Evolutionary conservation across 2,329 filamentous ascomycete genomes (phyloP).

Genomic region (Emergomyces africanus): DNA sequence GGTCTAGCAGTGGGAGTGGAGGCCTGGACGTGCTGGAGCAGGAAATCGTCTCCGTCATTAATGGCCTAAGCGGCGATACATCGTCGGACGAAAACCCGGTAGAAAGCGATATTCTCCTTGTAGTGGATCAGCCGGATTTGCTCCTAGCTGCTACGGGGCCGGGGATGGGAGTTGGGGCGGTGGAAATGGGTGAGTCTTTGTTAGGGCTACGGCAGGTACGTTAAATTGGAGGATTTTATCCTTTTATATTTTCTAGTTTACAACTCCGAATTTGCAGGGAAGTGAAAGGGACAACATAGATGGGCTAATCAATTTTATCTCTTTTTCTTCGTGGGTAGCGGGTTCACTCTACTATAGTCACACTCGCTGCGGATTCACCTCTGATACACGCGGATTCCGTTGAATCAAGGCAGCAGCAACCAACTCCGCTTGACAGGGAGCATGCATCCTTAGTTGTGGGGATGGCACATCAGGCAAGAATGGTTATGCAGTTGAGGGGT

Average conservation of each 20-base stretch:
- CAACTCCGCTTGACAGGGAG: constrained; percentile 56
- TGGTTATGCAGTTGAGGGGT: constrained; percentile 57
- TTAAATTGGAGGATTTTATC: constrained; percentile 10
- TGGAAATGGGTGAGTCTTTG: constrained; percentile 43
- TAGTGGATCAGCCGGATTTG: constrained; percentile 55
- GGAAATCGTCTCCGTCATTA: constrained; percentile 22
- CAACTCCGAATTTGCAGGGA: background rate
- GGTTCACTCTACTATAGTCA: constrained; percentile 53
- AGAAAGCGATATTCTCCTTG: constrained; percentile 36
- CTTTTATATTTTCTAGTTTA: background rate
- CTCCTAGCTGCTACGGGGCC: constrained; percentile 47
- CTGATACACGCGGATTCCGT: constrained; percentile 41
- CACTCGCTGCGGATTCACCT: constrained; percentile 60
- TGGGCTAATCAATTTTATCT: background rate
- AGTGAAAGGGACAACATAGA: no score
- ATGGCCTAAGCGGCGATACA: constrained; percentile 14
- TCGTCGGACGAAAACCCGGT: constrained; percentile 13
- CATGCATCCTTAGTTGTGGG: constrained; percentile 59
- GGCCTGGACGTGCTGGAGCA: constrained; percentile 24
- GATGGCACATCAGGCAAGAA: constrained; percentile 61
- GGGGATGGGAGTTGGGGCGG: constrained; percentile 28
- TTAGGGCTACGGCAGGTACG: constrained; percentile 51
- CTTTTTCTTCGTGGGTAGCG: constrained; percentile 29
- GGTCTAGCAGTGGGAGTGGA: constrained; percentile 12
- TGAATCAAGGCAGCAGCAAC: constrained; percentile 23